phyloP scores from a whole-genome alignment of 768 basidiomycete genomes.

The Rhizopogon vinicolor region DNA sequence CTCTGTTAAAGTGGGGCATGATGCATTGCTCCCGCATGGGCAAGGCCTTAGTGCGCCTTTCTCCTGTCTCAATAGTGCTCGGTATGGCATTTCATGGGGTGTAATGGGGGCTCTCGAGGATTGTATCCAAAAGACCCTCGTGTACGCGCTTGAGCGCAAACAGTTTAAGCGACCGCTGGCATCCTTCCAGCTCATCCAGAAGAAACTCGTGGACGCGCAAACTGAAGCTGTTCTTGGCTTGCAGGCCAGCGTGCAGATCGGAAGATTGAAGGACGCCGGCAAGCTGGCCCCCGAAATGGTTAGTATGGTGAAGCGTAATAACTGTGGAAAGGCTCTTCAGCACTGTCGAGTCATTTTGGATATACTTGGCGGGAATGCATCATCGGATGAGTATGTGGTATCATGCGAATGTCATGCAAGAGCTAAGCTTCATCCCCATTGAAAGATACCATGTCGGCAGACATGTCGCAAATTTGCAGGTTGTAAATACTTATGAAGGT shows the following conservation, averaged over 20 bases:
- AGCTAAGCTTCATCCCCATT: not conserved
- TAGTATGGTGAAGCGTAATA: conserved; percentile 92
- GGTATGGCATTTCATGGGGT: conserved; percentile 90
- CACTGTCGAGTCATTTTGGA: conserved; percentile 81
- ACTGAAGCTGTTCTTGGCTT: conserved; percentile 79
- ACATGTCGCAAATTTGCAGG: conserved; percentile 91
- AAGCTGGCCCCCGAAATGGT: conserved; percentile 86
- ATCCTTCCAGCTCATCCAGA: conserved; percentile 97
- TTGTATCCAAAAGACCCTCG: conserved; percentile 70
- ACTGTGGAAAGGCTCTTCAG: conserved; percentile 88
- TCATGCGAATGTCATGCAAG: conserved; percentile 32
- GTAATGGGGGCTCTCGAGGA: conserved; percentile 95
- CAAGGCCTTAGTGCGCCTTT: conserved; percentile 78
- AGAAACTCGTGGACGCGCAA: conserved; percentile 93
- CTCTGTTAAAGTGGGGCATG: conserved; percentile 65
- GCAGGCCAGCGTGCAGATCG: conserved; percentile 71
- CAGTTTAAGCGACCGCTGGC: conserved; percentile 91
- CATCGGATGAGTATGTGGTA: conserved; percentile 71
- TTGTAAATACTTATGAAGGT: conserved; percentile 97
- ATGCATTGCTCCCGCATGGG: conserved; percentile 72
- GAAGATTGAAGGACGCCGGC: conserved; percentile 80
- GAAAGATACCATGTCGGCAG: conserved; percentile 85
- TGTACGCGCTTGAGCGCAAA: conserved; percentile 80
- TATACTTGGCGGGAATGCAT: conserved; percentile 92
- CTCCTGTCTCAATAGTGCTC: conserved; percentile 87